A percentile compares a stretch with the other conserved stretches of the same genome.
phyloP scores from a whole-genome alignment of 1,139 yeast genomes.

The Zygoascus meyerae region DNA sequence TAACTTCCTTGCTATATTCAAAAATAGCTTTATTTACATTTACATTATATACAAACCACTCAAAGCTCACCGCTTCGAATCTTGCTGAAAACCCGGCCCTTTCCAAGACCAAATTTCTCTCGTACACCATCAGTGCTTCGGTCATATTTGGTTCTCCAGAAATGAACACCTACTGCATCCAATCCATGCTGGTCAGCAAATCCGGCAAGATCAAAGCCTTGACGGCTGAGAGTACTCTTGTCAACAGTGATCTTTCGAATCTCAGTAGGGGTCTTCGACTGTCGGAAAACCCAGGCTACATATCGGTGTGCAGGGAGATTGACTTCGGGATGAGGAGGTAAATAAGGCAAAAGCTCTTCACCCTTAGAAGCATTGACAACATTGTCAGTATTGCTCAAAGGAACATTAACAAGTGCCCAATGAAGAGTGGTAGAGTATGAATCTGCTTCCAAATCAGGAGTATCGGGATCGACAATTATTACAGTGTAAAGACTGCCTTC shows the following conservation, averaged over 20 bases:
- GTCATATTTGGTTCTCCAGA: slow-evolving; percentile 87
- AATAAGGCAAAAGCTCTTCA: slow-evolving; percentile 54
- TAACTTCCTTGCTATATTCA: not conserved
- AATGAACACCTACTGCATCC: slow-evolving; percentile 80
- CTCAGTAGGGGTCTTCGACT: slow-evolving; percentile 31
- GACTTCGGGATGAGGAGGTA: slow-evolving; percentile 87
- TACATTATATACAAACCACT: not conserved
- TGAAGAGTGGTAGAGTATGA: slow-evolving; percentile 66
- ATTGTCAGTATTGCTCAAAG: slow-evolving; percentile 54
- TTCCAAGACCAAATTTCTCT: slow-evolving; percentile 61
- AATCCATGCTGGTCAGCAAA: slow-evolving; percentile 54
- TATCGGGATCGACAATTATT: slow-evolving; percentile 84
- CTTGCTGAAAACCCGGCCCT: slow-evolving; percentile 56
- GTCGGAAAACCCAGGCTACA: slow-evolving; percentile 88
- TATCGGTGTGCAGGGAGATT: slow-evolving; percentile 79
- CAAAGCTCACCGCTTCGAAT: slow-evolving; percentile 10
- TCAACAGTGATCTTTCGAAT: slow-evolving; percentile 17
- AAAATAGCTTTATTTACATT: too few species aligned
- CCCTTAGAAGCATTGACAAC: slow-evolving; percentile 45
- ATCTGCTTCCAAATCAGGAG: slow-evolving; percentile 69
- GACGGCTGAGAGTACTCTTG: slow-evolving; percentile 33
- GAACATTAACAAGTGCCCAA: slow-evolving; percentile 72
- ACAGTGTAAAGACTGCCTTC: slow-evolving; percentile 58
- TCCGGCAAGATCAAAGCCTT: slow-evolving; percentile 62
- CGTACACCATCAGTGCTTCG: slow-evolving; percentile 64